These are phyloP conservation scores for Acacia melanoxylon DNA, from an alignment of 306 rosid genomes.

Conservation along the genomic window DNA sequence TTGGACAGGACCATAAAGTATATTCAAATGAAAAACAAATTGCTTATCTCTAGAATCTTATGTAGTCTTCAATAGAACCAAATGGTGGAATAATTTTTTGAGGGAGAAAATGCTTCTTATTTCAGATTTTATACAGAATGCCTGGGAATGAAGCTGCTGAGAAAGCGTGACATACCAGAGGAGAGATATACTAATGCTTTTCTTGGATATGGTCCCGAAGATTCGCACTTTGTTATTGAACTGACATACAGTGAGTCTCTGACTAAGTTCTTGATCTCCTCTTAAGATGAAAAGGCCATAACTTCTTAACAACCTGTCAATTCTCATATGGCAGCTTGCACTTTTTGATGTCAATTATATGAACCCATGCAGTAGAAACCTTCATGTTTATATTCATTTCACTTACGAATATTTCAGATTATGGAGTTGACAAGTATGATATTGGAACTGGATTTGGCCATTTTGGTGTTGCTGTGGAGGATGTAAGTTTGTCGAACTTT, in stretches of 20 bases:
- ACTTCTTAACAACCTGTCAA: slow-evolving; percentile 18
- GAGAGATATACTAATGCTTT: slow-evolving; percentile 94
- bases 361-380: slow-evolving; percentile 24
- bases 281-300: slow-evolving; percentile 15
- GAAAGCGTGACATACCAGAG: slow-evolving; percentile 98
- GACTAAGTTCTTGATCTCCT: slow-evolving; percentile 42
- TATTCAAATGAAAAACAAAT: not conserved
- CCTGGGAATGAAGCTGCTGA: slow-evolving; percentile 92
- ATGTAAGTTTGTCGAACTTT: slow-evolving; percentile 59
- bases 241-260: slow-evolving; percentile 85
- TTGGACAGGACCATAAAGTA: slow-evolving; percentile 96
- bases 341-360: slow-evolving; percentile 23
- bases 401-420: slow-evolving; percentile 62
- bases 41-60: slow-evolving; percentile 40
- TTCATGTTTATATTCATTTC: slow-evolving; percentile 26
- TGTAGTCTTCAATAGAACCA: slow-evolving; percentile 8
- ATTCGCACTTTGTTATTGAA: slow-evolving; percentile 92
- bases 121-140: slow-evolving; percentile 96
- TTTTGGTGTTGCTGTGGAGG: slow-evolving; percentile 91
- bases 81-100: slow-evolving; percentile 8
- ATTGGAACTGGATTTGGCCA: slow-evolving; percentile 95
- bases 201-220: slow-evolving; percentile 98
- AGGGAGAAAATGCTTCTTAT: slow-evolving; percentile 28
- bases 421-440: slow-evolving; percentile 92
- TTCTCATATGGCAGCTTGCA: not conserved